Conservation (phyloP, 2,329 filamentous ascomycete species). For the Fusarium humuli region DNA sequence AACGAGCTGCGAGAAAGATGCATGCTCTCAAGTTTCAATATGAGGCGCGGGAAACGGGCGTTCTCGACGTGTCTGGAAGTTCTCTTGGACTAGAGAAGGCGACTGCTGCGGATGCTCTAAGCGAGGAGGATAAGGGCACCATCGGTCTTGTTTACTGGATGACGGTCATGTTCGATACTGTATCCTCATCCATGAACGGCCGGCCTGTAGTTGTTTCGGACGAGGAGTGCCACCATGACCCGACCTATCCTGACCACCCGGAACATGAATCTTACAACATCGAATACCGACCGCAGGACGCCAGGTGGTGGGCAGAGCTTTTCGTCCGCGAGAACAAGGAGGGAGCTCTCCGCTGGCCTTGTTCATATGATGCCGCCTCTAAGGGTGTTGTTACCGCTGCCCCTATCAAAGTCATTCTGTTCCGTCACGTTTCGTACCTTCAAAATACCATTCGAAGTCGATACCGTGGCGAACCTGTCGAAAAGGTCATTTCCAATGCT, state of each 20-base stretch:
- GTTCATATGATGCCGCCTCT: constrained; percentile 63
- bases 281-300: constrained; percentile 41
- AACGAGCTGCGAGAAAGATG: constrained; percentile 55
- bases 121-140: constrained; percentile 55
- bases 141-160: constrained; percentile 70
- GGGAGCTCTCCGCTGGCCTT: constrained; percentile 61
- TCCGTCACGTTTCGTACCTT: constrained; percentile 66
- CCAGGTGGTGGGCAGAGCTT: constrained; percentile 50
- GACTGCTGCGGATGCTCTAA: constrained; percentile 38
- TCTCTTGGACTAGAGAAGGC: constrained; percentile 43
- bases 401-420: constrained; percentile 69
- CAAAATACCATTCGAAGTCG: constrained; percentile 62
- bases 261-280: constrained; percentile 37
- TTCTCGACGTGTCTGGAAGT: constrained; percentile 44
- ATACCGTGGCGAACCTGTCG: constrained; percentile 54
- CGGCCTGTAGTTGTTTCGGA: constrained; percentile 53
- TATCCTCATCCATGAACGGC: constrained; percentile 65
- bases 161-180: constrained; percentile 69
- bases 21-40: constrained; percentile 53
- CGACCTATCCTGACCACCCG: constrained; percentile 41
- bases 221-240: constrained; percentile 55
- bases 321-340: constrained; percentile 50
- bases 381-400: constrained; percentile 63
- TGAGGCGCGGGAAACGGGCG: constrained; percentile 47
- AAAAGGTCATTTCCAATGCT: constrained; percentile 61